These are phyloP conservation scores for Nannochloris sp. DNA, from an alignment of 139 green algal species.

Conservation along the genomic window DNA sequence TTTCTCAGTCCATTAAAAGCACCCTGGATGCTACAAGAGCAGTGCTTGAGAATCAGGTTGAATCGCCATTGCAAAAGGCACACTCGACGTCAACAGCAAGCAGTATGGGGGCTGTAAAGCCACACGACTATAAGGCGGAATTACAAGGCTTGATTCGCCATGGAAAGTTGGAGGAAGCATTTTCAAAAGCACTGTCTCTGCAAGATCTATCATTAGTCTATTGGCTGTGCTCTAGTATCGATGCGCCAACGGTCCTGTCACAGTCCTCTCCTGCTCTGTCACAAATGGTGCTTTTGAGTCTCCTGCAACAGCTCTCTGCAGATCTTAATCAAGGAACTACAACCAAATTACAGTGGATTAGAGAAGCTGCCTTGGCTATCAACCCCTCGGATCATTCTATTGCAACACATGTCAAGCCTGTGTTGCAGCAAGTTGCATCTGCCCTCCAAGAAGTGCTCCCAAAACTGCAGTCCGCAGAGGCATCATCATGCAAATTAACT, in stretches of 20 bases:
- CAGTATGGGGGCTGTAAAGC: background rate
- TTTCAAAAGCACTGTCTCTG: conserved; percentile 39
- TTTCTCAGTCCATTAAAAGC: conserved; percentile 25
- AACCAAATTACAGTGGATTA: conserved; percentile 67
- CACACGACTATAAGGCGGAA: conserved; percentile 14
- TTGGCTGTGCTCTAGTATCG: conserved; percentile 63
- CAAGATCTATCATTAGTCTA: conserved; percentile 52
- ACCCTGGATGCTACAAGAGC: conserved; percentile 12
- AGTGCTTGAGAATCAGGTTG: background rate
- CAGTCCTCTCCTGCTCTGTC: conserved; percentile 36
- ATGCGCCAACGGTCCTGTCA: conserved; percentile 18
- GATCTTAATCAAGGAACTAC: conserved; percentile 35
- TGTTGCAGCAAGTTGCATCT: conserved; percentile 34
- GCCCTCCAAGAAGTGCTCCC: conserved; percentile 19
- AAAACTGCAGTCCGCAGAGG: conserved; percentile 4
- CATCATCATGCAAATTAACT: conserved; percentile 29
- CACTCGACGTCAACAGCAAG: background rate
- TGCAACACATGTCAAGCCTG: conserved; percentile 45
- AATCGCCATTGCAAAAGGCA: background rate
- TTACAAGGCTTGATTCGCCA: conserved; percentile 8
- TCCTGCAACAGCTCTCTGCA: conserved; percentile 67
- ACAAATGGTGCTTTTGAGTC: conserved; percentile 61
- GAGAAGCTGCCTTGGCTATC: conserved; percentile 42
- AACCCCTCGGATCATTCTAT: conserved; percentile 49
- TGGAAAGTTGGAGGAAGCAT: conserved; percentile 43